These are phyloP conservation scores for Pseudogymnoascus sp. DNA, from an alignment of 2,329 filamentous ascomycete species.

Conservation along the genomic window DNA sequence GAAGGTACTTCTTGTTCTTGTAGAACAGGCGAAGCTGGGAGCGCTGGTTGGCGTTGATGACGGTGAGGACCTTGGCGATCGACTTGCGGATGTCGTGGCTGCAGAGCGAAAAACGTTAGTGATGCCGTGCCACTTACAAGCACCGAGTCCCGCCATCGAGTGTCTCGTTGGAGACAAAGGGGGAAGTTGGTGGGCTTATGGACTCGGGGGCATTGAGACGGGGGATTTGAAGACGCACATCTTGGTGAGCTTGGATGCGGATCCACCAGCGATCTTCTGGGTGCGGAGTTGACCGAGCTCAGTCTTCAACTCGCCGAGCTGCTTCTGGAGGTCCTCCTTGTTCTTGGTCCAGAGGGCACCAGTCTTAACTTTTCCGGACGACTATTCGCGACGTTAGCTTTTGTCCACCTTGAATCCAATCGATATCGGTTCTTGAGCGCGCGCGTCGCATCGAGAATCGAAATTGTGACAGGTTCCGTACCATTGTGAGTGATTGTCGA, in stretches of 20 bases:
- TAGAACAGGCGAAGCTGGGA: slow-evolving; percentile 98
- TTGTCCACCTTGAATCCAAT: slow-evolving; percentile 7
- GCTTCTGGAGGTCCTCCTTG: slow-evolving; percentile 97
- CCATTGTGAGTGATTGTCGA: slow-evolving; percentile 29
- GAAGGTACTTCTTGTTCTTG: slow-evolving; percentile 99
- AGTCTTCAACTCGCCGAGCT: slow-evolving; percentile 88
- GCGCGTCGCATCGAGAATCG: slow-evolving; percentile 2
- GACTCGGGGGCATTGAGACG: slow-evolving; percentile 14
- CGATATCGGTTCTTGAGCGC: background rate
- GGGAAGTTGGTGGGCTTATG: background rate
- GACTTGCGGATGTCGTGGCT: slow-evolving; percentile 99
- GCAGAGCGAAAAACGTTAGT: slow-evolving; percentile 22
- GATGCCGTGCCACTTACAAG: slow-evolving; percentile 10
- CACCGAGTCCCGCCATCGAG: slow-evolving; percentile 5
- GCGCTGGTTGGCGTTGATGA: slow-evolving; percentile 99
- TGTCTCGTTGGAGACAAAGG: background rate
- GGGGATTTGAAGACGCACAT: slow-evolving; percentile 59
- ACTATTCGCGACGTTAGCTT: slow-evolving; percentile 38
- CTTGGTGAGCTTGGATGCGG: slow-evolving; percentile 91
- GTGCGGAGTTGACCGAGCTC: slow-evolving; percentile 95
- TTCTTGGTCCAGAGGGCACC: slow-evolving; percentile 96
- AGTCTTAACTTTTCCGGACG: slow-evolving; percentile 76
- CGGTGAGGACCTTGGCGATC: slow-evolving; percentile 95
- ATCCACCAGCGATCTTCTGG: slow-evolving; percentile 92
- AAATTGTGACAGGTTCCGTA: slow-evolving; percentile 18